These are phyloP conservation scores for Arxiozyma heterogenica DNA, from an alignment of 1,139 yeast genomes.

Conservation along the genomic window DNA sequence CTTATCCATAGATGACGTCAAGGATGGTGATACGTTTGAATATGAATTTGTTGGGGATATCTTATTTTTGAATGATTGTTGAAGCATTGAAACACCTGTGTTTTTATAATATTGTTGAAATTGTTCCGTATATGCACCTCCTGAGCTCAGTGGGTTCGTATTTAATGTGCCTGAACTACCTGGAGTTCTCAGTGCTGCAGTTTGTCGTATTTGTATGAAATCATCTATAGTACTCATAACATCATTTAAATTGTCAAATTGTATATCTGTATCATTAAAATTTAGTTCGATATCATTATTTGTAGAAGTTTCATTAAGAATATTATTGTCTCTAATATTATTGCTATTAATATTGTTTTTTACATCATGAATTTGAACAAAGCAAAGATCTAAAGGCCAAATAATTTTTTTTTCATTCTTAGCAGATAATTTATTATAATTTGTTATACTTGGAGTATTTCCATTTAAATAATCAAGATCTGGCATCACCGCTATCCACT, in stretches of 20 bases:
- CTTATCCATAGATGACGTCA: constrained; percentile 10
- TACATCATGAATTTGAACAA: constrained; percentile 35
- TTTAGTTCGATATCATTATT: background rate
- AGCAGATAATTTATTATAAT: constrained; percentile 40
- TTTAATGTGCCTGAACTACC: constrained; percentile 23
- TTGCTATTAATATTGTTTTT: background rate
- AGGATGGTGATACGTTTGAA: constrained; percentile 12
- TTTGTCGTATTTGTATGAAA: constrained; percentile 32
- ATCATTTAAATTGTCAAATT: constrained; percentile 16
- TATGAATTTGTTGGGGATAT: constrained; percentile 11
- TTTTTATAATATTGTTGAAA: constrained; percentile 23
- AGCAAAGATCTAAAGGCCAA: constrained; percentile 66
- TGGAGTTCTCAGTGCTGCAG: constrained; percentile 32
- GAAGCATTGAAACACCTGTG: constrained; percentile 1
- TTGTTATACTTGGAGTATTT: constrained; percentile 54
- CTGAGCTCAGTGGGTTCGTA: constrained; percentile 27
- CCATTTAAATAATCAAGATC: constrained; percentile 60
- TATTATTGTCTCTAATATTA: background rate
- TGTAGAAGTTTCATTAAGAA: constrained; percentile 5
- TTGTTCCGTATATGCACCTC: constrained; percentile 29
- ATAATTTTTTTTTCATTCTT: constrained; percentile 49
- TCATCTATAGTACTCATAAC: constrained; percentile 33
- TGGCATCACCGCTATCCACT: constrained; percentile 63
- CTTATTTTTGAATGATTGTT: background rate
- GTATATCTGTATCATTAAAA: background rate